Evolutionary conservation across 2,329 filamentous ascomycete genomes (phyloP), one percentile per base, ranked within the genome.

Genomic region (Neophaeococcomyces aloes): DNA sequence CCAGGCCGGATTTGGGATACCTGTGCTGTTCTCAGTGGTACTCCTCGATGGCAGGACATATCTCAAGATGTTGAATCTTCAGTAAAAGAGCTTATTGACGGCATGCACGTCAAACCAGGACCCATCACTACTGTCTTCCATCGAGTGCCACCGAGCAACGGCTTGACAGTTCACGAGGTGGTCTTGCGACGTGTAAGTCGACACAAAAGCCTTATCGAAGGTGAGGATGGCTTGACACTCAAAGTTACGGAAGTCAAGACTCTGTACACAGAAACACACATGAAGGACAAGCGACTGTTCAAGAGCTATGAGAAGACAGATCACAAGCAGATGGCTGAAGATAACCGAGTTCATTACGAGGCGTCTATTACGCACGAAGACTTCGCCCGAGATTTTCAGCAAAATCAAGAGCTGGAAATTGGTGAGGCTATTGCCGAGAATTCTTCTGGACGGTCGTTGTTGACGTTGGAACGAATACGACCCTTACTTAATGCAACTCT

Each of bases 1-100:
- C 65, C 65, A 2, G 49, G 48, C 1, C 53, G 58, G 7, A 57
- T 57, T 13, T 68, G 65, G 65, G 66, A 68, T 56, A 58, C 62
- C 21, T 57, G 57, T 13, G 52, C 59, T 1, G 48, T 55, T 14
- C 34, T 68, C 13, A 47, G 30, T 8, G 60, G 64, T 1, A 43
- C 44, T 11, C 47, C 54, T 21, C 49, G 57, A 17, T 57, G 59
- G 49, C 30, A 44, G 4, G 38, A 45, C 3, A 53, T 53, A 15
- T 42, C 47, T 18, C 52, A 58, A 7, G 43, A 46, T 0, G 55
- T 60, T 14, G 46, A 61, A 32, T 51, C 60, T 29, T 48, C 58
- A 6, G 57, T 60, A 4, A 49, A 56, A 13, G 42, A 54, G 10
- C 56, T 69, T 18, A 53, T 60, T 19, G 50, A 60, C 4, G 59